Base-by-base conservation (phyloP, 1,284 basidiomycete species). In the Ceratobasidium sp. region DNA sequence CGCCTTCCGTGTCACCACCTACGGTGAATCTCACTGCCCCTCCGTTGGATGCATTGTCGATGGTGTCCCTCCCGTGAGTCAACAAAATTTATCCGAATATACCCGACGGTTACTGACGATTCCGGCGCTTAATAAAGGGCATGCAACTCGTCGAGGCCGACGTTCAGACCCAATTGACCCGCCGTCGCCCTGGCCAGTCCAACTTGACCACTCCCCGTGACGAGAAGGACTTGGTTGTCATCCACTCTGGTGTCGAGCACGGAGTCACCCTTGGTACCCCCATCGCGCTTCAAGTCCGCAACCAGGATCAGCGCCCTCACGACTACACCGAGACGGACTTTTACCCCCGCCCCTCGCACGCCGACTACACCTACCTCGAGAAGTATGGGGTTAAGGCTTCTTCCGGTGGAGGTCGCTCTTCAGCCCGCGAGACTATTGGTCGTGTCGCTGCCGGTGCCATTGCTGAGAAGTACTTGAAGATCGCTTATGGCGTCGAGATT, bases 251-350 rank as follows among this genome's bases (percentile, higher is more conserved):
- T 46, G 84, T 91, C 49, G 97, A 99, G 78, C 88, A 90, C 70
- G 95, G 92, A 36, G 89, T 98, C 29, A 99, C 97, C 0, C 87
- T 99, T 41, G 97, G 97, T 64, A 99, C 97, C 25, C 97, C 97
- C 27, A 97, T 99, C 75, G 94, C 89, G 5, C 87, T 99, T 54
- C 83, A 98, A 68, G 95, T 99, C 41, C 93, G 88, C 76, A 99
- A 99, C 80, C 95, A 98, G 80, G 97, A 99, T 78, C 97, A 99
- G 77, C 85, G 97, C 50, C 97, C 97, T 21, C 90, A 98, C 77
- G 97, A 99, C 80, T 99, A 99, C 81, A 90, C 94, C 74, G 97
- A 98, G 81, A 99, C 96, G 0, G 96, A 99, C 77, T 82, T 95
- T 69, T 99, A 94, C 82, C 97, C 97, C 44, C 89, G 97, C 30